phyloP scores from a whole-genome alignment of 2,329 filamentous ascomycete genomes.

The Aurifilum marmelostoma region DNA sequence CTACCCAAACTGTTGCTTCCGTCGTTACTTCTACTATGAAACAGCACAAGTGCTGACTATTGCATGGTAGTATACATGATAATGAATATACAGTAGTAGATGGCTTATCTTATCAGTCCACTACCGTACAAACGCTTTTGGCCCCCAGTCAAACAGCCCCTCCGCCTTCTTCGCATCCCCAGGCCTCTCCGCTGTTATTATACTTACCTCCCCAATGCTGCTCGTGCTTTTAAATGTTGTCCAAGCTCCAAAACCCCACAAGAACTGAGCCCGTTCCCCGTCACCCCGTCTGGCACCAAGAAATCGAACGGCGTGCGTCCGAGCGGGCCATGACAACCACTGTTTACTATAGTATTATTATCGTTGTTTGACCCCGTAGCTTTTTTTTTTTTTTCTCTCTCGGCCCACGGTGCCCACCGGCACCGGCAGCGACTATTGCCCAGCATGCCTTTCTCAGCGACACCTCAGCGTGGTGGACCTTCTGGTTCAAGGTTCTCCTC shows the following conservation, averaged over 20 bases:
- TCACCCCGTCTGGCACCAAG: neutral
- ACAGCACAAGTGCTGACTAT: neutral
- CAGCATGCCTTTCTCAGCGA: slow-evolving; percentile 36
- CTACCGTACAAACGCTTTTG: neutral
- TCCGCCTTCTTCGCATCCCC: neutral
- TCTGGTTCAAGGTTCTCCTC: slow-evolving; percentile 29
- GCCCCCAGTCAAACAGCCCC: neutral
- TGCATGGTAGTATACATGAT: neutral
- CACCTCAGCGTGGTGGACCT: slow-evolving; percentile 39
- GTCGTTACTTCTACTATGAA: neutral
- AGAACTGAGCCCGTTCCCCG: neutral
- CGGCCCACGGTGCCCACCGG: neutral
- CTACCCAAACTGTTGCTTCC: neutral
- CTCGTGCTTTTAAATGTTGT: neutral
- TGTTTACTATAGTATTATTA: neutral
- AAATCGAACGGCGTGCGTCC: neutral
- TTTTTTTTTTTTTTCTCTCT: no score
- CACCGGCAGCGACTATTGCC: neutral
- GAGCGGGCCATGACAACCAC: neutral
- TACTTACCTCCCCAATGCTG: no score
- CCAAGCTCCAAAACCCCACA: neutral
- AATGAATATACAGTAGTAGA: no score
- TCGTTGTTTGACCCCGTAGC: neutral
- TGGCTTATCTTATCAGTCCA: slow-evolving; percentile 11
- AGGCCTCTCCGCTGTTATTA: neutral